phyloP scores from a whole-genome alignment of 2,329 filamentous ascomycete species.

The Ophiostoma sp. region DNA sequence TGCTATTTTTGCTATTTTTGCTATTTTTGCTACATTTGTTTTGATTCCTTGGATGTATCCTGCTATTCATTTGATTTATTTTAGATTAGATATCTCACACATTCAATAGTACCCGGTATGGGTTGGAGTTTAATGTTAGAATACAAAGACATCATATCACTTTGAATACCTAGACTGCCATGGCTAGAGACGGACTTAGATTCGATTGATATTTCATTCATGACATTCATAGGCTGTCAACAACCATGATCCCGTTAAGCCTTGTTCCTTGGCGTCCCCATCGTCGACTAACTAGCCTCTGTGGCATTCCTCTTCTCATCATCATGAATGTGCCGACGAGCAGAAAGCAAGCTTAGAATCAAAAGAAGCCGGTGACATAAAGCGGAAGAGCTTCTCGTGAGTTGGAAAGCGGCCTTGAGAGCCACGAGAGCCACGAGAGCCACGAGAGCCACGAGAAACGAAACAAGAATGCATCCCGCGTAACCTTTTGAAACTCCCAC shows the following conservation, averaged over 20 bases:
- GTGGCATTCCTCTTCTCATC: not conserved
- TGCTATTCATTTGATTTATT: not conserved
- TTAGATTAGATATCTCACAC: too few relatives aligned
- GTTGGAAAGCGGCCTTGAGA: not conserved
- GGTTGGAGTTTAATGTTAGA: not conserved
- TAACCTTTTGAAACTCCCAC: not conserved
- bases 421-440: not conserved
- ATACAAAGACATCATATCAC: not conserved
- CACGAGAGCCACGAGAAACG: not conserved
- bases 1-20: too few relatives aligned
- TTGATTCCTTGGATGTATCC: too few relatives aligned
- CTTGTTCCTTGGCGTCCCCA: not conserved
- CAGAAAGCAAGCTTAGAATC: not conserved
- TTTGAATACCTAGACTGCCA: not conserved
- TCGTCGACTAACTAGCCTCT: not conserved
- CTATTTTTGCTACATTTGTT: too few relatives aligned
- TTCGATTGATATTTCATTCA: not conserved
- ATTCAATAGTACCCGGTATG: too few relatives aligned
- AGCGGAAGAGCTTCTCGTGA: not conserved
- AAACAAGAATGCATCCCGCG: not conserved
- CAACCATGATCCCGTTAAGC: not conserved
- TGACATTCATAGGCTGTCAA: not conserved
- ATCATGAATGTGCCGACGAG: not conserved
- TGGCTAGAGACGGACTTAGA: not conserved
- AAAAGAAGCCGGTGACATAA: not conserved